phyloP scores from a whole-genome alignment of 371 early-diverging fungal genomes.

The Funneliformis caledonium region DNA sequence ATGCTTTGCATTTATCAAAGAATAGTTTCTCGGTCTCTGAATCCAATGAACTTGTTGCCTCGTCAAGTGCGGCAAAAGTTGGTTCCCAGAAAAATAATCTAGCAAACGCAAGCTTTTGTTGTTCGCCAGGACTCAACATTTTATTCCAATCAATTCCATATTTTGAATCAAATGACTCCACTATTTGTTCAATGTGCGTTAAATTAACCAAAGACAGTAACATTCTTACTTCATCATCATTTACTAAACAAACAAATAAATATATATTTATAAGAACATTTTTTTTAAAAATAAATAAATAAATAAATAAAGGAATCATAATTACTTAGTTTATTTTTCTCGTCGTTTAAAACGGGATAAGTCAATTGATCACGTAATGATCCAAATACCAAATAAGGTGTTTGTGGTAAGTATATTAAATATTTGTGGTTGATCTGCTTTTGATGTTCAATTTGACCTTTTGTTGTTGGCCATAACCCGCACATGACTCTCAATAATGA shows the following conservation, averaged over 20 bases:
- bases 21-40: slow-evolving; percentile 54
- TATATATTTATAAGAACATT: not conserved
- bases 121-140: slow-evolving; percentile 80
- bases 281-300: not conserved
- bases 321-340: not conserved
- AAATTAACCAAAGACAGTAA: slow-evolving; percentile 59
- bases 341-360: slow-evolving; percentile 49
- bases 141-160: slow-evolving; percentile 68
- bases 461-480: slow-evolving; percentile 69
- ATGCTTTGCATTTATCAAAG: slow-evolving; percentile 53
- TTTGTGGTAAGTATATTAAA: slow-evolving; percentile 72
- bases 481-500: slow-evolving; percentile 74
- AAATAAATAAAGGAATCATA: not conserved
- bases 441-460: slow-evolving; percentile 48
- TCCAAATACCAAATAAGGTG: slow-evolving; percentile 69
- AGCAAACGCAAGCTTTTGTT: slow-evolving; percentile 73
- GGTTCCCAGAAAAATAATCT: slow-evolving; percentile 71
- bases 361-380: slow-evolving; percentile 74
- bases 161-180: slow-evolving; percentile 56
- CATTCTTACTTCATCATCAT: slow-evolving; percentile 55
- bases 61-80: slow-evolving; percentile 75
- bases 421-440: slow-evolving; percentile 41
- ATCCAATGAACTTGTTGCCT: slow-evolving; percentile 77
- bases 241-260: slow-evolving; percentile 44
- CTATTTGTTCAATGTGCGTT: slow-evolving; percentile 53